Conservation (phyloP, 805 yeast genomes). For the Pichia californica region DNA sequence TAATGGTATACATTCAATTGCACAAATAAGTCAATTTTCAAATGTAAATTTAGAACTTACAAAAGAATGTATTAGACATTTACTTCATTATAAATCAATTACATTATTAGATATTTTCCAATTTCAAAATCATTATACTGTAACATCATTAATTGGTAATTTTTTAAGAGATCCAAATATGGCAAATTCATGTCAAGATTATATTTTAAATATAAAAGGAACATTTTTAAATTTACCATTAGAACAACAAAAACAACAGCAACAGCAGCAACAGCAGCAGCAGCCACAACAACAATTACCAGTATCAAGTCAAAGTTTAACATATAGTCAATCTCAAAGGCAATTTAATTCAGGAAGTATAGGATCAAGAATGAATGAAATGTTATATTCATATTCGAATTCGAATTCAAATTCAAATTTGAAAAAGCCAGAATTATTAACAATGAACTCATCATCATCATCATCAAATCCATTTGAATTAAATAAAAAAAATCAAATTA, state of each 20-base stretch:
- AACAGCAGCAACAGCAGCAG: too few species aligned
- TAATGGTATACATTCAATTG: conserved; percentile 81
- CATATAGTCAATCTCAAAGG: not conserved
- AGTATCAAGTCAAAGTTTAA: too few species aligned
- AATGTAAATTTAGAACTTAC: conserved; percentile 75
- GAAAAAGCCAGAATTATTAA: conserved; percentile 1
- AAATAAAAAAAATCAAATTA: not conserved
- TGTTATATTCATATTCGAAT: not conserved
- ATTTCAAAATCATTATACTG: conserved; percentile 81
- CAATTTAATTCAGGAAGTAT: conserved; percentile 5
- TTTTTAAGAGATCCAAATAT: conserved; percentile 60
- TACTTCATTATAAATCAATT: conserved; percentile 84
- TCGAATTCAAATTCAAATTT: not conserved
- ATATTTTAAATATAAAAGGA: conserved; percentile 48
- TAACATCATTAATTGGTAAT: conserved; percentile 67
- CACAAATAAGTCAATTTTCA: conserved; percentile 69
- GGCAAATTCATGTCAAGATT: conserved; percentile 81
- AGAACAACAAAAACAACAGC: too few species aligned
- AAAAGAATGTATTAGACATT: conserved; percentile 81
- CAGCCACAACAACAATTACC: too few species aligned
- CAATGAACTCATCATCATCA: conserved; percentile 7
- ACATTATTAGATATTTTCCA: conserved; percentile 83
- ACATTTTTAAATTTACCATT: conserved; percentile 25
- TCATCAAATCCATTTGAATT: conserved; percentile 1
- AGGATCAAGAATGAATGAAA: not conserved